These are phyloP conservation scores for Durio zibethinus DNA, from an alignment of 345 rosid genomes.

Conservation along the genomic window DNA sequence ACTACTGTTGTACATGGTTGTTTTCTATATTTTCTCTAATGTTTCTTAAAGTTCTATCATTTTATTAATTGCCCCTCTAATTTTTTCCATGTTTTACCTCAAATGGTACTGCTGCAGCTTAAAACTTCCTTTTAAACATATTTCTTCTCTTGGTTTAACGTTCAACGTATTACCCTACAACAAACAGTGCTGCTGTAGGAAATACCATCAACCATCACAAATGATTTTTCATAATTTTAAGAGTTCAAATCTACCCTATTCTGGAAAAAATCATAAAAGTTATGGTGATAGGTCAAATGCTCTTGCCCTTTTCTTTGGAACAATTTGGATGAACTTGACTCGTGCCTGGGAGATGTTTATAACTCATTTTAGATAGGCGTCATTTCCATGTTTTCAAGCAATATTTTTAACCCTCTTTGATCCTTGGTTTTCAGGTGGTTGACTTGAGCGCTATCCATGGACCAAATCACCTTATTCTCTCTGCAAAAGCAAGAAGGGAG, in stretches of 20 bases:
- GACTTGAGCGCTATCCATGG: slow-evolving; percentile 72
- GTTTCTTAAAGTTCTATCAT: neutral
- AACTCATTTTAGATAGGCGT: neutral
- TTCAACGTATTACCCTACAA: neutral
- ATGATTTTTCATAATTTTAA: neutral
- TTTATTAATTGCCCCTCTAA: neutral
- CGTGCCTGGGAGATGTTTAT: neutral
- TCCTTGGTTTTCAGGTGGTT: slow-evolving; percentile 50
- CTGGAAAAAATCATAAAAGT: neutral
- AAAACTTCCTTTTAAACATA: neutral
- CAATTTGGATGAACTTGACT: neutral
- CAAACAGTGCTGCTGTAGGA: neutral
- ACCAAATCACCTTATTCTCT: slow-evolving; percentile 53
- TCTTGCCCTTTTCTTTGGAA: neutral
- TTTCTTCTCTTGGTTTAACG: neutral
- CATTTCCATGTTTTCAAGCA: neutral
- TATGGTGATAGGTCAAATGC: neutral
- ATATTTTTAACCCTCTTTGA: neutral
- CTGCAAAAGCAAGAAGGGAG: slow-evolving; percentile 58
- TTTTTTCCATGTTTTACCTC: neutral
- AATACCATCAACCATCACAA: neutral
- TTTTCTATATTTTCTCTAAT: neutral
- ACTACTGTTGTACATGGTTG: neutral
- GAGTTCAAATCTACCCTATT: neutral
- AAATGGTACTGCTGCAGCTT: neutral